These are phyloP conservation scores for Cercospora janseana DNA, from an alignment of 2,329 filamentous ascomycete species.

Conservation along the genomic window DNA sequence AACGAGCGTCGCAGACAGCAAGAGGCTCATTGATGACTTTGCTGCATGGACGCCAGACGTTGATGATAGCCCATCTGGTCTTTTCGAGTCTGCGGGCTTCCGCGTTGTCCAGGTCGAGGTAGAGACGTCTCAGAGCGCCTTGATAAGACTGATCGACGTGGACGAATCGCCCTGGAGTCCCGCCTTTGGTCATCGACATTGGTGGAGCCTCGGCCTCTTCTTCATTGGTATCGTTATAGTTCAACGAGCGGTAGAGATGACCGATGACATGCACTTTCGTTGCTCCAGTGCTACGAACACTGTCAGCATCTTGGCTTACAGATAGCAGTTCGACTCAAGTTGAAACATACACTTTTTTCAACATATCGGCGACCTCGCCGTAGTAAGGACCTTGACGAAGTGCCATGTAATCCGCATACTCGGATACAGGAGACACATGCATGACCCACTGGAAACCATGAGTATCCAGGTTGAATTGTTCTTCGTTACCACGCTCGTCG, in stretches of 20 bases:
- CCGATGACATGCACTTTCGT: slow-evolving; percentile 9
- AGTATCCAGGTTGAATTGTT: slow-evolving; percentile 18
- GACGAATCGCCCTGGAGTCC: slow-evolving; percentile 9
- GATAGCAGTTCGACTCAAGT: background rate
- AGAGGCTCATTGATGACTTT: slow-evolving; percentile 13
- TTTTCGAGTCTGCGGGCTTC: slow-evolving; percentile 9
- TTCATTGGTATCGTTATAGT: slow-evolving; percentile 7
- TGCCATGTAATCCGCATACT: slow-evolving; percentile 7
- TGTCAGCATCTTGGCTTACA: background rate
- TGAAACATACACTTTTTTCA: slow-evolving; percentile 11
- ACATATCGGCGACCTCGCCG: slow-evolving; percentile 7
- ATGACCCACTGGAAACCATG: slow-evolving; percentile 29
- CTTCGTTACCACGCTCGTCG: slow-evolving; percentile 39
- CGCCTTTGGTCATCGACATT: slow-evolving; percentile 14
- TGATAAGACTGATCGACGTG: slow-evolving; percentile 15
- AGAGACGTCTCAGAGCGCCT: slow-evolving; percentile 9
- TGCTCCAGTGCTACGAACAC: slow-evolving; percentile 4
- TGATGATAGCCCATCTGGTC: slow-evolving; percentile 19
- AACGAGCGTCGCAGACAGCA: slow-evolving; percentile 11
- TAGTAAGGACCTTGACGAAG: slow-evolving; percentile 6
- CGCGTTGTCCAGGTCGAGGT: slow-evolving; percentile 2
- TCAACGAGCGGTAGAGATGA: slow-evolving; percentile 9
- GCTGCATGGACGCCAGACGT: slow-evolving; percentile 14
- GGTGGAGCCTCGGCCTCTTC: slow-evolving; percentile 8
- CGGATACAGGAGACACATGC: slow-evolving; percentile 3